These are phyloP conservation scores for Cyamopsis tetragonoloba DNA, from an alignment of 306 rosid species.

Conservation along the genomic window DNA sequence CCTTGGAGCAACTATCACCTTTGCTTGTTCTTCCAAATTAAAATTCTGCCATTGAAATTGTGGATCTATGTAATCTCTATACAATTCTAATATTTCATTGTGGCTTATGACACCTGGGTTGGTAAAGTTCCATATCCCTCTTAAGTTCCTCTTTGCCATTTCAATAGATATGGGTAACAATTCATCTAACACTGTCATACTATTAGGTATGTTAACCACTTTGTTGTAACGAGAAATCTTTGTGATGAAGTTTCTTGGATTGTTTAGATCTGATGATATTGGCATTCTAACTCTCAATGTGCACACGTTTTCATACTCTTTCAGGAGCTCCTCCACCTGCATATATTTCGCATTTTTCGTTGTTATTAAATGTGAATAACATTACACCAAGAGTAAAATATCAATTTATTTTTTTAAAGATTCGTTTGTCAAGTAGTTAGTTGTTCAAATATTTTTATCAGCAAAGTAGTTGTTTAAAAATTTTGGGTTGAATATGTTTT, in stretches of 20 bases:
- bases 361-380: neutral
- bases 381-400: too few species aligned
- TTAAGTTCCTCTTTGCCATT: conserved; percentile 61
- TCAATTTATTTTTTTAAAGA: too few species aligned
- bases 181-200: conserved; percentile 77
- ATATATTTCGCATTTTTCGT: conserved; percentile 7
- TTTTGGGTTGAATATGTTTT: too few species aligned
- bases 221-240: conserved; percentile 56
- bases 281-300: conserved; percentile 71
- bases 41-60: conserved; percentile 58
- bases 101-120: conserved; percentile 75
- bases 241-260: conserved; percentile 76
- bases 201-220: conserved; percentile 69
- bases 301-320: conserved; percentile 57
- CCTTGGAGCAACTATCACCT: conserved; percentile 63
- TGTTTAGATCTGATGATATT: conserved; percentile 66
- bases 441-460: too few species aligned
- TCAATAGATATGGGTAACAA: conserved; percentile 64
- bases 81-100: conserved; percentile 62
- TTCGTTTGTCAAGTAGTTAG: too few species aligned
- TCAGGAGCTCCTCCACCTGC: conserved; percentile 66
- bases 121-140: conserved; percentile 80
- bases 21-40: conserved; percentile 59
- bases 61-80: conserved; percentile 55
- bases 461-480: too few species aligned